These are phyloP conservation scores for Ulvella scutata DNA, from an alignment of 139 green algal species.

Conservation along the genomic window DNA sequence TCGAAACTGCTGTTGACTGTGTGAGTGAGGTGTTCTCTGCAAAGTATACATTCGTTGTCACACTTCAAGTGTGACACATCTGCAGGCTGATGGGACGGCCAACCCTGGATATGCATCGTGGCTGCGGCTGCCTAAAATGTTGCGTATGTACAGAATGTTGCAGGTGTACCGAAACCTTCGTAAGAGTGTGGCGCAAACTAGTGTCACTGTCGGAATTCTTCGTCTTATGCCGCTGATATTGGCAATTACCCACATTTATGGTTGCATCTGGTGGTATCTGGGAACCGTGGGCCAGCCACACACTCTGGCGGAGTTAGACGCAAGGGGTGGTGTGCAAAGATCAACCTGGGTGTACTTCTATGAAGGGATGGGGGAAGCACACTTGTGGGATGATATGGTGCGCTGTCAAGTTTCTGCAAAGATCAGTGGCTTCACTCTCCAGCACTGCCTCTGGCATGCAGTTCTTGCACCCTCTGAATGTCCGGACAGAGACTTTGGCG, in stretches of 20 bases:
- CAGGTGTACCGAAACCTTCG: background rate
- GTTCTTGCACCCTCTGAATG: too few species aligned
- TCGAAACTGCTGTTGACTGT: too few species aligned
- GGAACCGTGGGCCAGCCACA: constrained; percentile 5
- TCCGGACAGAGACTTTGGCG: too few species aligned
- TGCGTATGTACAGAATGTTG: background rate
- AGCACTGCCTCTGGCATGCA: too few species aligned
- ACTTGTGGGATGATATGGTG: background rate
- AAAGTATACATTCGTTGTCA: too few species aligned
- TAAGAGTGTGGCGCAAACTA: background rate
- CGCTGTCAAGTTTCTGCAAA: background rate
- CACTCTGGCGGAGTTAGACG: background rate
- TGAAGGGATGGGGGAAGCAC: background rate
- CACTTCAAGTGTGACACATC: too few species aligned
- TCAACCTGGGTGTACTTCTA: constrained; percentile 2
- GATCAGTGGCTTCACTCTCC: too few species aligned
- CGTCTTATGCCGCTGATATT: constrained; percentile 14
- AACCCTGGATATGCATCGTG: background rate
- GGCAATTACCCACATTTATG: constrained; percentile 12
- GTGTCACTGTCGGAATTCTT: constrained; percentile 6
- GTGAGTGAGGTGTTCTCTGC: too few species aligned
- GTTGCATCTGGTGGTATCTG: constrained; percentile 18
- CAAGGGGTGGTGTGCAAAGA: background rate
- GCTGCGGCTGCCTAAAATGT: background rate
- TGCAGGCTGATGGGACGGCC: background rate